Evolutionary conservation across 78 protist genomes (phyloP), one percentile per base, ranked within the genome.

Genomic region (Ministeria vibrans): DNA sequence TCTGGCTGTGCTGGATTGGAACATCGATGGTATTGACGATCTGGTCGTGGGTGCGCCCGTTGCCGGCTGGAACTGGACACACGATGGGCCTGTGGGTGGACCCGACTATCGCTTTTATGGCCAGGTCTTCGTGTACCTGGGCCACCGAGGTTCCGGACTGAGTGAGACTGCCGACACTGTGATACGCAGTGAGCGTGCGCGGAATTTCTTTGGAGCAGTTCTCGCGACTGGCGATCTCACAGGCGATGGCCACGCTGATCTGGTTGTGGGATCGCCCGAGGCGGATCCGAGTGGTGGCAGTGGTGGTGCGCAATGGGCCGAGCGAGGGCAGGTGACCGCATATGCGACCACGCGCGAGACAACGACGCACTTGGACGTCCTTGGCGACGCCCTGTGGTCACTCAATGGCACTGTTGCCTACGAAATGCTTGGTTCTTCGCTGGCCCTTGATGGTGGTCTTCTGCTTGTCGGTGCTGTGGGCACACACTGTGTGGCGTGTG

Each of bases 1-100:
- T 32, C 18, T 42, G 30, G 77, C 77, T 1, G 39, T 45, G 27
- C 61, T 42, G 4, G 78, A 74, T 43, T 1, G 45, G 43, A 74
- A 74, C 78, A 44, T 13, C 20, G 78, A 74, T 27, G 78, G 78
- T 22, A 34, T 74, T 11, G 69, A n/a, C 23, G 78, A 74, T 30
- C 64, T 74, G 7, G 78, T 30, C 18, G 78, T 74, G 32, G 62
- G 64, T 6, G 78, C 78, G 11, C 78, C 78, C n/a, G 28, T 64
- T 11, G 73, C 7, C 51, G 20, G 22, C 20, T 2, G 4, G 51
- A 13, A 34, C n/a, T n/a, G n/a, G n/a, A n/a, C n/a, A n/a, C n/a
- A n/a, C n/a, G n/a, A n/a, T n/a, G n/a, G n/a, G n/a, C n/a, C n/a
- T n/a, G 71, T 25, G 22, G 6, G 6, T 41, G 6, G 43, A 2